phyloP scores from a whole-genome alignment of 2,329 filamentous ascomycete genomes.

The Chaetomium sp. region DNA sequence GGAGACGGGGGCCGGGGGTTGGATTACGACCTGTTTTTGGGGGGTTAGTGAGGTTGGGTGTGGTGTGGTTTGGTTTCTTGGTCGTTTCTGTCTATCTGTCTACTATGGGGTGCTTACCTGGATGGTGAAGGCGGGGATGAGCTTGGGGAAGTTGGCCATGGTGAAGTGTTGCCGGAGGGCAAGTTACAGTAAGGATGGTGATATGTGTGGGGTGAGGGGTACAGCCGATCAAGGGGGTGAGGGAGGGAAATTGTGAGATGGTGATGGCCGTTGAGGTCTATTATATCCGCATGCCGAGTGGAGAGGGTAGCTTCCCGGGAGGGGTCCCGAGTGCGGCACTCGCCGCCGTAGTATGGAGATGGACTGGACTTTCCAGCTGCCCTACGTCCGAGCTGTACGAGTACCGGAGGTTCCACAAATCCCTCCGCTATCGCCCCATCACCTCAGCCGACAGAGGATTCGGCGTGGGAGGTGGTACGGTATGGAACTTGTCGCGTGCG shows the following conservation, averaged over 20 bases:
- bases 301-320: not conserved
- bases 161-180: slow-evolving; percentile 10
- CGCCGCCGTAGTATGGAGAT: not conserved
- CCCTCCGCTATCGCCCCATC: slow-evolving; percentile 8
- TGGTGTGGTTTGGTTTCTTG: not conserved
- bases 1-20: slow-evolving; percentile 38
- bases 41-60: slow-evolving; percentile 8
- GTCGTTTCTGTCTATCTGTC: not conserved
- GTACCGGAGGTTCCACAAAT: slow-evolving; percentile 1
- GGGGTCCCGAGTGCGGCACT: not conserved
- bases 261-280: not conserved
- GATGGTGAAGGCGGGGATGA: slow-evolving; percentile 47
- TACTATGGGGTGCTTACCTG: slow-evolving; percentile 34
- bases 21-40: slow-evolving; percentile 34
- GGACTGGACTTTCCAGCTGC: too few relatives aligned
- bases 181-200: not conserved
- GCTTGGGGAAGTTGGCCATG: slow-evolving; percentile 45
- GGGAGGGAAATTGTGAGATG: not conserved
- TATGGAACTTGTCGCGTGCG: not conserved
- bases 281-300: not conserved
- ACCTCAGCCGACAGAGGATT: not conserved
- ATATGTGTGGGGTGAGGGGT: not conserved
- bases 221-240: not conserved
- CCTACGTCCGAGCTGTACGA: not conserved
- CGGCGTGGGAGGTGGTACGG: not conserved